These are phyloP conservation scores for Breviolum minutum DNA, from an alignment of 73 alveolate genomes.

Conservation along the genomic window DNA sequence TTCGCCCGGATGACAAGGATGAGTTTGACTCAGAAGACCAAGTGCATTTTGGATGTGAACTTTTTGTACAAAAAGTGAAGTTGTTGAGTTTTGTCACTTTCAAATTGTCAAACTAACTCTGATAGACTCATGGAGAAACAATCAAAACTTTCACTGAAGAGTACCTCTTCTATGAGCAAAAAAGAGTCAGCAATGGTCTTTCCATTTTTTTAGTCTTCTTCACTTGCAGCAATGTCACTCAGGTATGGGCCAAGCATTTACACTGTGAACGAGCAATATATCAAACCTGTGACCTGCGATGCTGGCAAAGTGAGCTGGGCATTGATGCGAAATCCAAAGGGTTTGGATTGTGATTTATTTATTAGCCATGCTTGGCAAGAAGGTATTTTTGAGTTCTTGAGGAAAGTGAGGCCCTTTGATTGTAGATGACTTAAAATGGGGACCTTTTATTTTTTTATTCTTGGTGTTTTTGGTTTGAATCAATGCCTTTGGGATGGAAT, in stretches of 20 bases:
- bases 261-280: constrained; percentile 1
- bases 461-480: too few species aligned
- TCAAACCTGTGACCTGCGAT: constrained; percentile 43
- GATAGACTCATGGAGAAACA: too few species aligned
- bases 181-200: not conserved
- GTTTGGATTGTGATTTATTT: constrained; percentile 50
- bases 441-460: too few species aligned
- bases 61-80: too few species aligned
- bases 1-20: not conserved
- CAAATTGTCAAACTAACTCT: too few species aligned
- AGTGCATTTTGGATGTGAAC: not conserved
- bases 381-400: constrained; percentile 42
- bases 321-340: constrained; percentile 57
- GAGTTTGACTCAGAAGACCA: not conserved
- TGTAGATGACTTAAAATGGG: too few species aligned
- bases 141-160: too few species aligned
- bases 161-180: not conserved
- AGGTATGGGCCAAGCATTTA: constrained; percentile 72
- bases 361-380: constrained; percentile 53
- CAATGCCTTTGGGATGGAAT: too few species aligned
- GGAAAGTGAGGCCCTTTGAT: not conserved
- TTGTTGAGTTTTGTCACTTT: too few species aligned
- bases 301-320: constrained; percentile 87
- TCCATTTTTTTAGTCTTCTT: not conserved
- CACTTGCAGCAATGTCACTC: not conserved